Conservation (phyloP, 495 filamentous ascomycete species). For the Lasiosphaeriaceae sp. region DNA sequence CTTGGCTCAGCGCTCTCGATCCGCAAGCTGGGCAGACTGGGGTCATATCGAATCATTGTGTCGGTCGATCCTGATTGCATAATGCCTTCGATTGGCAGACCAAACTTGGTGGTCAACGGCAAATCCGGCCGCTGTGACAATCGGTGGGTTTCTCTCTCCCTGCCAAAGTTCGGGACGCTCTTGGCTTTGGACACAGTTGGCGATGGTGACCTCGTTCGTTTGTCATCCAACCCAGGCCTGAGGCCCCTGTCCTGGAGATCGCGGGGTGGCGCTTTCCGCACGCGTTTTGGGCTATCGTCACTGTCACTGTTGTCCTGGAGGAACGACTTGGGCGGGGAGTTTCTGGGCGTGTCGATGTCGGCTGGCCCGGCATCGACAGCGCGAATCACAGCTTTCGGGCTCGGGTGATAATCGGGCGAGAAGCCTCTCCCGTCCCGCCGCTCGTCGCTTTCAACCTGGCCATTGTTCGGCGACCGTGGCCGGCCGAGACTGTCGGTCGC, state of each 20-base stretch:
- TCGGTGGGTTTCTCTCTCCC: constrained; percentile 6
- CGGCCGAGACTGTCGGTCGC: constrained; percentile 3
- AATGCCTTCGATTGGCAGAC: constrained; percentile 40
- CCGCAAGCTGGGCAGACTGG: constrained; percentile 38
- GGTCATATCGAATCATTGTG: constrained; percentile 47
- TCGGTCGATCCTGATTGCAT: constrained; percentile 36
- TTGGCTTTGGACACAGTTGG: constrained; percentile 32
- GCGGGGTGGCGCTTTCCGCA: constrained; percentile 12
- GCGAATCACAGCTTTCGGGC: constrained; percentile 56
- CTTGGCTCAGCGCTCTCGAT: constrained; percentile 31
- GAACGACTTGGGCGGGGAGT: constrained; percentile 31
- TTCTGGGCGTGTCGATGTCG: constrained; percentile 16
- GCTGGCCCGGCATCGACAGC: constrained; percentile 35
- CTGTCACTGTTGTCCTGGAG: constrained; percentile 36
- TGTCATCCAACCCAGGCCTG: constrained; percentile 18
- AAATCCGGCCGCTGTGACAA: constrained; percentile 41
- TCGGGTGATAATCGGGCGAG: constrained; percentile 62
- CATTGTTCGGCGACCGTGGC: background rate
- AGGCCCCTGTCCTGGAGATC: constrained; percentile 16
- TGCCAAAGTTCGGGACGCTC: constrained; percentile 29
- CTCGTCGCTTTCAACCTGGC: constrained; percentile 21
- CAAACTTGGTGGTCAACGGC: constrained; percentile 34
- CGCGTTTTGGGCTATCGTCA: constrained; percentile 29
- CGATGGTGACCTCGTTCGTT: constrained; percentile 22
- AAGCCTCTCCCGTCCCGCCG: constrained; percentile 45